A percentile compares a stretch with the other conserved stretches of the same genome.
These are phyloP conservation scores for Rutstroemia sp. DNA, from an alignment of 2,329 filamentous ascomycete genomes.

Conservation along the genomic window DNA sequence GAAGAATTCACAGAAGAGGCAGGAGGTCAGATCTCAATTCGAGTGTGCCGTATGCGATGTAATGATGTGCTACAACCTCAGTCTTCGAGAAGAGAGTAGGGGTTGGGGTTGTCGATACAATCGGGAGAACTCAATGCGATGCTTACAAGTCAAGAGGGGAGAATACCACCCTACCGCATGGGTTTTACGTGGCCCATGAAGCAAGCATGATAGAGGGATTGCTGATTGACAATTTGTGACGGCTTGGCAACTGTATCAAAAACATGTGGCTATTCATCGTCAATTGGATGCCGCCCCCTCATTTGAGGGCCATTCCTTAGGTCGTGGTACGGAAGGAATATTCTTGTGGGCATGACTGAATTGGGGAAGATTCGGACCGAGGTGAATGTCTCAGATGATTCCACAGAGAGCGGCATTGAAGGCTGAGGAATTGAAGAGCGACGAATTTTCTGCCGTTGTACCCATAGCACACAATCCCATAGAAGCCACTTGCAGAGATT, in stretches of 20 bases:
- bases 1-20: not conserved
- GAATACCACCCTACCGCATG: constrained; percentile 9
- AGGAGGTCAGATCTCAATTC: constrained; percentile 4
- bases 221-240: not conserved
- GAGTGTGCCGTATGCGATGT: constrained; percentile 4
- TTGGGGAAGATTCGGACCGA: constrained; percentile 5
- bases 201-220: not conserved
- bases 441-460: not conserved
- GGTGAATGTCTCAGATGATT: constrained; percentile 4
- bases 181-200: constrained; percentile 4
- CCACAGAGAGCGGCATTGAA: not conserved
- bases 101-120: not conserved
- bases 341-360: constrained; percentile 1
- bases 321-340: constrained; percentile 4
- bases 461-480: not conserved
- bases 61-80: not conserved
- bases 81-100: not conserved
- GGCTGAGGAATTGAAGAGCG: not conserved
- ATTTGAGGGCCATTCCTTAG: not conserved
- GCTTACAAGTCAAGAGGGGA: not conserved
- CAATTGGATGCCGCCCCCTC: not conserved
- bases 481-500: too few relatives aligned
- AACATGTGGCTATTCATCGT: not conserved
- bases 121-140: not conserved
- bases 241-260: not conserved